Conservation (phyloP, 306 rosid species). For the Prunus mongolica region DNA sequence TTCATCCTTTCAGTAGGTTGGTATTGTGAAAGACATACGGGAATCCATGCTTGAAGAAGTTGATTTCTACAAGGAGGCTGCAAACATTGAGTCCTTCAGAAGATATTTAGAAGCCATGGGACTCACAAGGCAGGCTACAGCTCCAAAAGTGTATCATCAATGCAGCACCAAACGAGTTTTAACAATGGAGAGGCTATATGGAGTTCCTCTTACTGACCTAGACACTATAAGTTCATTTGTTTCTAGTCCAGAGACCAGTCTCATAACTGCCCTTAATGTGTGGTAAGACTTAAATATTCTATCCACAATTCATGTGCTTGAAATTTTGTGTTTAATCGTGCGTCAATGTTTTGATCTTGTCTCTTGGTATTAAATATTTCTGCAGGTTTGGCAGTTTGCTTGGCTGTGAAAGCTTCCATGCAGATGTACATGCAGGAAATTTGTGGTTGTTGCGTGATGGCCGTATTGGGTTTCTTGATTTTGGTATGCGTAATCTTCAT, state of each 20-base stretch:
- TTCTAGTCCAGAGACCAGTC: constrained; percentile 76
- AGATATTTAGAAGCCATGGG: constrained; percentile 82
- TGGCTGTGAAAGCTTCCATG: constrained; percentile 95
- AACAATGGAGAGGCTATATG: constrained; percentile 91
- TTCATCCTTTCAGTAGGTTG: constrained; percentile 59
- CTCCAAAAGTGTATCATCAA: constrained; percentile 79
- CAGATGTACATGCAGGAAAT: constrained; percentile 97
- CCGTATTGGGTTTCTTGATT: constrained; percentile 95
- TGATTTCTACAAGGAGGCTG: constrained; percentile 96
- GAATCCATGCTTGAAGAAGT: constrained; percentile 97
- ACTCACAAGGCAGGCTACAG: constrained; percentile 87
- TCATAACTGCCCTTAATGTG: constrained; percentile 92
- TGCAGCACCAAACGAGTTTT: constrained; percentile 73
- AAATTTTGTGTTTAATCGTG: constrained; percentile 8
- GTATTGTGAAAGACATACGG: constrained; percentile 89
- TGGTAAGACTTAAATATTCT: constrained; percentile 47
- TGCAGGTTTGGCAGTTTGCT: constrained; percentile 99
- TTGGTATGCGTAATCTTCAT: constrained; percentile 51
- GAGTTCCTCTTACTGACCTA: constrained; percentile 93
- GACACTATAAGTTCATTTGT: constrained; percentile 84
- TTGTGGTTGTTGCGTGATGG: constrained; percentile 94
- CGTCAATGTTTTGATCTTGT: not conserved
- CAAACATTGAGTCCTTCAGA: constrained; percentile 82
- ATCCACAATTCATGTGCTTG: not conserved
- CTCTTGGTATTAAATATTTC: constrained; percentile 24